Conservation (phyloP, 176 grass and related monocot species). For the Thinopyrum elongatum region DNA sequence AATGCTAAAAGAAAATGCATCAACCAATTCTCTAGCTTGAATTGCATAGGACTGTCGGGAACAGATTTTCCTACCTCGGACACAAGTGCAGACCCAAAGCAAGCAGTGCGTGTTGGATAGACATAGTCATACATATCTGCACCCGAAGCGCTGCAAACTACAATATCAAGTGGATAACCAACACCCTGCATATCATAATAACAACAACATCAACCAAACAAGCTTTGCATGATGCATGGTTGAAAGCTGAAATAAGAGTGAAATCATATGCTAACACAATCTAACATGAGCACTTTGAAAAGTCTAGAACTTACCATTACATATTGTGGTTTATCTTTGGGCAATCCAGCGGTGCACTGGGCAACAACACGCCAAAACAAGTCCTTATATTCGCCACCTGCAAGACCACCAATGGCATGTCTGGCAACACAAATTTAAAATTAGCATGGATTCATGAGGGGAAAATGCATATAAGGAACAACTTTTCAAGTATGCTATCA, state of each 20-base stretch:
- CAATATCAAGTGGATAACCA: slow-evolving; percentile 97
- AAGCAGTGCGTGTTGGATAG: too few relatives aligned
- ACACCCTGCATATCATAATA: slow-evolving; percentile 63
- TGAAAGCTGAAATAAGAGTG: background rate
- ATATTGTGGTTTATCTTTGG: slow-evolving; percentile 93
- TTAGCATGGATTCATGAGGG: too few relatives aligned
- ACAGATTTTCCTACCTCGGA: too few relatives aligned
- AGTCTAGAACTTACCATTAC: slow-evolving; percentile 67
- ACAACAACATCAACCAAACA: slow-evolving; percentile 19
- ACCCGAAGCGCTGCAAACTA: slow-evolving; percentile 92
- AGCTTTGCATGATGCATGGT: background rate
- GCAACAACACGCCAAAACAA: slow-evolving; percentile 89
- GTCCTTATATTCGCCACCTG: slow-evolving; percentile 96
- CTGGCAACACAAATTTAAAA: slow-evolving; percentile 31
- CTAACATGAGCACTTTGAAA: background rate
- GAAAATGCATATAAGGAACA: too few relatives aligned
- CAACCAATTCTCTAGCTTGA: too few relatives aligned
- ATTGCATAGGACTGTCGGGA: too few relatives aligned
- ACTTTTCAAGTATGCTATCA: too few relatives aligned
- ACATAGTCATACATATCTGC: too few relatives aligned
- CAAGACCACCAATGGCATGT: slow-evolving; percentile 96
- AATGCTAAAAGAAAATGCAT: too few relatives aligned
- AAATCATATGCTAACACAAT: too few relatives aligned
- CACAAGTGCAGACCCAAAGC: too few relatives aligned
- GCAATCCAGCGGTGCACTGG: slow-evolving; percentile 84